These are phyloP conservation scores for Trametes villosa DNA, from an alignment of 768 basidiomycete genomes.

Conservation along the genomic window DNA sequence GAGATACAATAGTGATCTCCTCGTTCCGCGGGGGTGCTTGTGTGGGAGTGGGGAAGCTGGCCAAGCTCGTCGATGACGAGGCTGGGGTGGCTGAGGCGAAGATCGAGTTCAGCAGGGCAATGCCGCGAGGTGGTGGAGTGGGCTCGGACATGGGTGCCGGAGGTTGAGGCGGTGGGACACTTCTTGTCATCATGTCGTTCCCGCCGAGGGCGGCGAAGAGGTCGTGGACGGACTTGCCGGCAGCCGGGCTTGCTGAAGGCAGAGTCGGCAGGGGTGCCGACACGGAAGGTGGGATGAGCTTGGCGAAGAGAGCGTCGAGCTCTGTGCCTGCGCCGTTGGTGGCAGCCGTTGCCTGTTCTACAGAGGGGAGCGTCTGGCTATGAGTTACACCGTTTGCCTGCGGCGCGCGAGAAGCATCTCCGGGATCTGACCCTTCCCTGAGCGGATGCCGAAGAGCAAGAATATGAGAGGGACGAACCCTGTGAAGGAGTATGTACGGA, in stretches of 20 bases:
- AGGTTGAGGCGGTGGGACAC: neutral
- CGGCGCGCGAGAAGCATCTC: neutral
- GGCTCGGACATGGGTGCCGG: constrained; percentile 3
- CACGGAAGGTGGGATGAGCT: constrained; percentile 35
- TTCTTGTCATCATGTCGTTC: neutral
- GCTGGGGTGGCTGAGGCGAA: constrained; percentile 67
- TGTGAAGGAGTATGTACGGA: constrained; percentile 10
- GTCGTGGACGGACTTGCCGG: constrained; percentile 46
- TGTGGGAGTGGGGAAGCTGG: constrained; percentile 26
- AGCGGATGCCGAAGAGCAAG: neutral
- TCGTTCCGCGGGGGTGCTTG: constrained; percentile 28
- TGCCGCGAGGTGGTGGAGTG: constrained; percentile 48
- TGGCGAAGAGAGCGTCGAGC: constrained; percentile 50
- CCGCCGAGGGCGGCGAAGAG: constrained; percentile 44
- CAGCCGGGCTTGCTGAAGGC: constrained; percentile 15
- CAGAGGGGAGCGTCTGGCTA: neutral
- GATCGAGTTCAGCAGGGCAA: constrained; percentile 65
- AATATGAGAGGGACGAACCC: neutral
- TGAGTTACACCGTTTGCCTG: neutral
- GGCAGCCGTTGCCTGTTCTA: constrained; percentile 2
- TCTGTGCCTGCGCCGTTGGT: constrained; percentile 35
- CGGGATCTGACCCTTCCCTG: neutral
- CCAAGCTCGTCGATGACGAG: constrained; percentile 22
- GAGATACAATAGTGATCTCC: constrained; percentile 53
- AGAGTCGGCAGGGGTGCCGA: constrained; percentile 19